phyloP scores from a whole-genome alignment of 2,329 filamentous ascomycete genomes.

The Westerdykella aurantiaca region DNA sequence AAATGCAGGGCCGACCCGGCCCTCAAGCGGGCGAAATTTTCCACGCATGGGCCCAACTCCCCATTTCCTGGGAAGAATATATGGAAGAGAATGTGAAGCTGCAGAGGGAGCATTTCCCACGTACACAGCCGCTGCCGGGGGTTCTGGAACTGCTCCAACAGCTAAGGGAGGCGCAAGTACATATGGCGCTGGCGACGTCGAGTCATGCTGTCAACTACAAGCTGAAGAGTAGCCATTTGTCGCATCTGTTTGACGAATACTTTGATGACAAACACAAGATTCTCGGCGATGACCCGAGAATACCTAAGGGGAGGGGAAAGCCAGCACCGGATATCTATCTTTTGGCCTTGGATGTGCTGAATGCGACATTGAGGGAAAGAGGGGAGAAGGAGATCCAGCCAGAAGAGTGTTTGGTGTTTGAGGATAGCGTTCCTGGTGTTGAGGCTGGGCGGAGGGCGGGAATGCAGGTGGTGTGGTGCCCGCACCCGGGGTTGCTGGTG shows the following conservation, averaged over 20 bases:
- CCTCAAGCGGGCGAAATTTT: conserved; percentile 58
- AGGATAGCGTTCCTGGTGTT: conserved; percentile 89
- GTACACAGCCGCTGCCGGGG: conserved; percentile 71
- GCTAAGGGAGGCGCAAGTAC: conserved; percentile 55
- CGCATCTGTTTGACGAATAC: conserved; percentile 54
- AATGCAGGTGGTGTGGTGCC: conserved; percentile 92
- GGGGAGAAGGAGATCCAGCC: conserved; percentile 61
- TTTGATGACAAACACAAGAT: conserved; percentile 65
- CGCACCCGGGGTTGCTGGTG: conserved; percentile 69
- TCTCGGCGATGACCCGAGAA: conserved; percentile 76
- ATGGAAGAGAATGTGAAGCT: conserved; percentile 53
- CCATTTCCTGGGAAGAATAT: conserved; percentile 67
- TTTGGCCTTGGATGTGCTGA: conserved; percentile 78
- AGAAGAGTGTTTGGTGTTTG: conserved; percentile 91
- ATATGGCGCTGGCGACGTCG: conserved; percentile 83
- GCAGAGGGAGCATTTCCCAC: conserved; percentile 68
- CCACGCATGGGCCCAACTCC: conserved; percentile 78
- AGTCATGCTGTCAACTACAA: conserved; percentile 66
- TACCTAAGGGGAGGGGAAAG: conserved; percentile 77
- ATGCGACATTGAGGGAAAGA: conserved; percentile 59
- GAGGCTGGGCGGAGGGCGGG: conserved; percentile 85
- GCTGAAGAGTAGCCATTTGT: conserved; percentile 62
- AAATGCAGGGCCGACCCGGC: conserved; percentile 63
- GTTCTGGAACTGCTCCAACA: conserved; percentile 61
- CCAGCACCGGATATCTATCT: conserved; percentile 93